These are phyloP conservation scores for Beauveria sp. DNA, from an alignment of 2,329 filamentous ascomycete species.

Conservation along the genomic window DNA sequence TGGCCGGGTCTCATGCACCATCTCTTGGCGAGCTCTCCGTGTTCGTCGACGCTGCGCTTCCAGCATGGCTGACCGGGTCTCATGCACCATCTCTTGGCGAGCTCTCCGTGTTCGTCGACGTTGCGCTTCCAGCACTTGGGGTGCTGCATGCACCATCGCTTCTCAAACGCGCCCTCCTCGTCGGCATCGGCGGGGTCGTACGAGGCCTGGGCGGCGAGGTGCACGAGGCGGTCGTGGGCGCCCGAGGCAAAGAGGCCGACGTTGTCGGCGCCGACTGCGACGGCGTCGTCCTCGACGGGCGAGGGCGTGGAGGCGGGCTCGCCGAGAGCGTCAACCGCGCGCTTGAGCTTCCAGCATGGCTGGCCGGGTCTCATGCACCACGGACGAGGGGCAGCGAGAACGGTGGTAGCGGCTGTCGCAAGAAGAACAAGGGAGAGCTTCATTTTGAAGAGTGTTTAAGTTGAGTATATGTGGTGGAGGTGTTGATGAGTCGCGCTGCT, in stretches of 20 bases:
- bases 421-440: neutral
- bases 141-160: no score
- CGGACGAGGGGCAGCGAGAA: neutral
- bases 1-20: neutral
- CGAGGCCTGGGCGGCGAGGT: slow-evolving; percentile 26
- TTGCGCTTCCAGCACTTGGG: slow-evolving; percentile 29
- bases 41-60: slow-evolving; percentile 18
- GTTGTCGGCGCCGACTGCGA: slow-evolving; percentile 25
- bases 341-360: slow-evolving; percentile 22
- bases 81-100: slow-evolving; percentile 27
- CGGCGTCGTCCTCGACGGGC: slow-evolving; percentile 15
- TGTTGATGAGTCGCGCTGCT: neutral
- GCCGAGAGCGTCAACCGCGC: slow-evolving; percentile 28
- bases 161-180: no score
- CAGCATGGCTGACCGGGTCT: slow-evolving; percentile 33
- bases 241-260: slow-evolving; percentile 31
- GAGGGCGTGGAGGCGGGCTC: slow-evolving; percentile 12
- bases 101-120: slow-evolving; percentile 20
- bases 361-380: neutral
- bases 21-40: neutral
- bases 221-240: slow-evolving; percentile 31
- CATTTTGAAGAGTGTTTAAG: neutral
- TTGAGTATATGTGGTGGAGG: neutral
- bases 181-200: slow-evolving; percentile 19
- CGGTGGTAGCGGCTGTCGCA: neutral